Conservation (phyloP, 805 yeast genomes). For the Kuraishia borneana region DNA sequence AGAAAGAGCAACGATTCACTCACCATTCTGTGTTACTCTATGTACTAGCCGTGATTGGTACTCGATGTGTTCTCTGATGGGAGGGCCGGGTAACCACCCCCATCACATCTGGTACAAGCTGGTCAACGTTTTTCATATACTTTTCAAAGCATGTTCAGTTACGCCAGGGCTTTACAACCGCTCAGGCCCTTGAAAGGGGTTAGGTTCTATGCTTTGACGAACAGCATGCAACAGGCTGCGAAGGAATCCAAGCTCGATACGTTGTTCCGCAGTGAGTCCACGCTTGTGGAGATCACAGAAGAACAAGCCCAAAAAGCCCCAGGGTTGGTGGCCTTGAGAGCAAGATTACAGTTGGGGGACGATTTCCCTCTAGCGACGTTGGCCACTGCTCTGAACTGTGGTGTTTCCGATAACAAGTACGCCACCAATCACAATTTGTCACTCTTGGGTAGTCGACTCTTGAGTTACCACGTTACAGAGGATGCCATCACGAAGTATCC, state of each 20-base stretch:
- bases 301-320: conserved; percentile 51
- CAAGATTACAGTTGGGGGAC: conserved; percentile 57
- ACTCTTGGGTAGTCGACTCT: conserved; percentile 69
- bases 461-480: conserved; percentile 69
- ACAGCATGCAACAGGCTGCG: neutral
- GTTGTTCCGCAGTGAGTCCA: conserved; percentile 15
- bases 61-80: neutral
- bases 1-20: too few species aligned
- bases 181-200: too few species aligned
- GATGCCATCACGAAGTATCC: conserved; percentile 71
- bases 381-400: conserved; percentile 70
- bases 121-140: too few species aligned
- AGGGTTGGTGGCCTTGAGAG: conserved; percentile 65
- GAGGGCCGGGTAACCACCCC: neutral
- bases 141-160: too few species aligned
- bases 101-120: neutral
- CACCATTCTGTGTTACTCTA: too few species aligned
- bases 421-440: conserved; percentile 73
- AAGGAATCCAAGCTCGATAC: neutral
- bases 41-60: too few species aligned
- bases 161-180: too few species aligned
- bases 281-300: conserved; percentile 26
- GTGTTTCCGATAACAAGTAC: conserved; percentile 24
- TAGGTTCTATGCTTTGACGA: too few species aligned
- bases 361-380: conserved; percentile 51